Evolutionary conservation across 2,329 filamentous ascomycete species (phyloP).

Genomic region (Penicillium fuscoglaucum): DNA sequence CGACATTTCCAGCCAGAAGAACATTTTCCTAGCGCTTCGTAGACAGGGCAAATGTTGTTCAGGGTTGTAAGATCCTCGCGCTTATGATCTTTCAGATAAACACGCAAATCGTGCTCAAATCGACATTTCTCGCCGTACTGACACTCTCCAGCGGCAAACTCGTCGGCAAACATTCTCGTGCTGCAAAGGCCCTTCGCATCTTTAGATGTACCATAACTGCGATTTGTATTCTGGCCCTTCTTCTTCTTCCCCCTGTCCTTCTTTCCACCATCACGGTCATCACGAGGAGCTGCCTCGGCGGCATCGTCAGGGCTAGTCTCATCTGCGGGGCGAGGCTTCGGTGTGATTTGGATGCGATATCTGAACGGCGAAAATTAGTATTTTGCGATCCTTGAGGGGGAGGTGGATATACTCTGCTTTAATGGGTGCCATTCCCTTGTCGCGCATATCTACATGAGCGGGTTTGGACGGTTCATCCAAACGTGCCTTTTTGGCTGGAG

Average conservation of each 20-base stretch:
- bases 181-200: conserved; percentile 78
- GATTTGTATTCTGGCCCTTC: conserved; percentile 80
- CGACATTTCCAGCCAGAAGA: conserved; percentile 91
- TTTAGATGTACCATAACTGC: conserved; percentile 75
- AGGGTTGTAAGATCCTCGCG: conserved; percentile 76
- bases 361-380: conserved; percentile 16
- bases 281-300: conserved; percentile 57
- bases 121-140: conserved; percentile 78
- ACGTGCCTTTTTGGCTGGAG: conserved; percentile 62
- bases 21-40: conserved; percentile 72
- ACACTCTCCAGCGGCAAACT: conserved; percentile 78
- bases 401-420: conserved; percentile 59
- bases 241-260: conserved; percentile 50
- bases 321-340: conserved; percentile 18
- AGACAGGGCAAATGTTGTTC: conserved; percentile 77
- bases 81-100: conserved; percentile 80
- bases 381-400: neutral
- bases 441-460: conserved; percentile 35
- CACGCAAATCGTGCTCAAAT: conserved; percentile 78
- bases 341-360: conserved; percentile 31
- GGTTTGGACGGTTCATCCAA: conserved; percentile 41
- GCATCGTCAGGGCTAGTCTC: conserved; percentile 56
- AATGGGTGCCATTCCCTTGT: conserved; percentile 66
- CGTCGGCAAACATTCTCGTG: conserved; percentile 67
- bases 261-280: conserved; percentile 42